Percentiles rank a stretch among this genome's conserved stretches.
Evolutionary conservation across 108 stramenopile species (phyloP).

Genomic region (Nannochloropsis granulata): DNA sequence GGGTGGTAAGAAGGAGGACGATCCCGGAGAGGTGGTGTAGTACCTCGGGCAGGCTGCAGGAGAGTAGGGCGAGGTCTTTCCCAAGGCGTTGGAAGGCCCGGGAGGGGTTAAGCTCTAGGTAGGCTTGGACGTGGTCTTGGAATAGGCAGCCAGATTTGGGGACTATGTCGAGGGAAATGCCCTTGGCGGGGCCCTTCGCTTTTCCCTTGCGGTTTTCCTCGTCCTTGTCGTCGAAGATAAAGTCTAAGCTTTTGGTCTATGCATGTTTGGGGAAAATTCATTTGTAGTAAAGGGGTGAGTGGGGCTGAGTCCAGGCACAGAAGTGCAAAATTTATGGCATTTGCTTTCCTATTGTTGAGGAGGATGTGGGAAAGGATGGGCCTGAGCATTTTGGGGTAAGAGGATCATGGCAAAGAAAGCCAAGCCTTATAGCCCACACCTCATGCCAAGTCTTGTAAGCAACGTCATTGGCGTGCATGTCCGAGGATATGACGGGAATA

Average conservation of each 20-base stretch:
- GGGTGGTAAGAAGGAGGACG: not conserved
- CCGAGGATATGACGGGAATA: too few relatives aligned
- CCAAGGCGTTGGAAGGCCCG: not conserved
- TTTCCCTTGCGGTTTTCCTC: not conserved
- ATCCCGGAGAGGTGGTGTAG: not conserved
- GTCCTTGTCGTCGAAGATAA: not conserved
- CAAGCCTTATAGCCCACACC: too few relatives aligned
- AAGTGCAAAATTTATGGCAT: too few relatives aligned
- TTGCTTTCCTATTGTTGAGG: too few relatives aligned
- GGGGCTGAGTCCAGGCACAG: too few relatives aligned
- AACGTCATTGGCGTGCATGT: too few relatives aligned
- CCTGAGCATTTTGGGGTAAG: too few relatives aligned
- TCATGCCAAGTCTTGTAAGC: too few relatives aligned
- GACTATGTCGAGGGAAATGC: not conserved
- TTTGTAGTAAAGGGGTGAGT: too few relatives aligned
- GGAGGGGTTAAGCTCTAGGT: not conserved
- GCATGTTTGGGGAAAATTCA: not conserved
- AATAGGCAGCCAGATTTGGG: not conserved
- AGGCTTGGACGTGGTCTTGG: not conserved
- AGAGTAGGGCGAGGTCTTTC: not conserved
- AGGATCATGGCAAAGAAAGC: too few relatives aligned
- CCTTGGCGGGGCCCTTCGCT: not conserved
- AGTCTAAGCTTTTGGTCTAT: not conserved
- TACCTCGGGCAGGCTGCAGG: not conserved
- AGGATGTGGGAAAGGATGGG: too few relatives aligned